phyloP scores from a whole-genome alignment of 202 grass and related monocot species.

The Dendrocalamus latiflorus region DNA sequence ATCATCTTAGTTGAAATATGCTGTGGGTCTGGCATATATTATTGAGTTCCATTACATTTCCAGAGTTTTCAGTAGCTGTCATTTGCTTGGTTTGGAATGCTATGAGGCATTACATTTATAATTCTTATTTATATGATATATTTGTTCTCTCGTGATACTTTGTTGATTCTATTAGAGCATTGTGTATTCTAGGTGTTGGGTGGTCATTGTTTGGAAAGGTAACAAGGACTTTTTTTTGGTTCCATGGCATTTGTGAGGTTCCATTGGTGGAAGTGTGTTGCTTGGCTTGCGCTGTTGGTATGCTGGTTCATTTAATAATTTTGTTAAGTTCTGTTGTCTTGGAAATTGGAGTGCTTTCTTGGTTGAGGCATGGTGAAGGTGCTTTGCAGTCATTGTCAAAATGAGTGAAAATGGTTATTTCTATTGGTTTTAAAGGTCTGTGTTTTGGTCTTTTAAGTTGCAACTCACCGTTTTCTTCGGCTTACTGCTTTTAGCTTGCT shows the following conservation, averaged over 20 bases:
- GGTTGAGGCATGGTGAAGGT: too few relatives aligned
- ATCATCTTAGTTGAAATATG: not conserved
- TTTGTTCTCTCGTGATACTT: not conserved
- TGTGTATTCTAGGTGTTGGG: not conserved
- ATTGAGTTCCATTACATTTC: not conserved
- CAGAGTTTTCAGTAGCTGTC: not conserved
- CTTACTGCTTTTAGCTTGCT: not conserved
- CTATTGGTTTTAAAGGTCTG: not conserved
- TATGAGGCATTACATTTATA: not conserved
- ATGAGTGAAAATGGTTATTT: not conserved
- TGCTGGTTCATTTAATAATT: not conserved
- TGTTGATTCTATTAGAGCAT: not conserved
- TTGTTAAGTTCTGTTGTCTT: not conserved
- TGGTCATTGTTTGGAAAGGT: not conserved
- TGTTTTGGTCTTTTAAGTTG: not conserved
- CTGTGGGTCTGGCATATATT: not conserved
- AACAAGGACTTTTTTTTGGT: not conserved
- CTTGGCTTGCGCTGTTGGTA: not conserved
- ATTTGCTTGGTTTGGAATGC: not conserved
- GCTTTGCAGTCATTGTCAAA: too few relatives aligned
- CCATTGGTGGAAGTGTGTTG: not conserved
- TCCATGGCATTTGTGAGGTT: not conserved
- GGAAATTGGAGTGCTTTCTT: slow-evolving; percentile 4
- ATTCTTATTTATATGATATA: not conserved
- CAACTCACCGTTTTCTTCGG: not conserved